Percentiles rank a stretch among this genome's conserved stretches.
phyloP scores from a whole-genome alignment of 768 basidiomycete genomes.

The Austroboletus festivus region DNA sequence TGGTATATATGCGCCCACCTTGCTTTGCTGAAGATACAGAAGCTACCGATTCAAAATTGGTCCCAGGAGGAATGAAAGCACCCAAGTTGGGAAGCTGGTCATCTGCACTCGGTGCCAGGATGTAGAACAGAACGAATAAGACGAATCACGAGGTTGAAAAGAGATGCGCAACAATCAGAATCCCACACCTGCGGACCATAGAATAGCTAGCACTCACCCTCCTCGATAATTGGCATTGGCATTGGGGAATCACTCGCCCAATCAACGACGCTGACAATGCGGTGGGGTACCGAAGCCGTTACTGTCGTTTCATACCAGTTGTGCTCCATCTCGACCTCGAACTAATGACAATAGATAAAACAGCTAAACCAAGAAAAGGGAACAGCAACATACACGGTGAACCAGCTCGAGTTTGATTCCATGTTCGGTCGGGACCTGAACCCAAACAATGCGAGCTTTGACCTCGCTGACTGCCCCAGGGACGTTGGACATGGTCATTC shows the following conservation, averaged over 20 bases:
- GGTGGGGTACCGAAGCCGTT: conserved; percentile 66
- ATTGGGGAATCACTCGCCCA: conserved; percentile 84
- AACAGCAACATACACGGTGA: conserved; percentile 34
- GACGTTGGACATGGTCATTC: conserved; percentile 38
- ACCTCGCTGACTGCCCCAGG: conserved; percentile 80
- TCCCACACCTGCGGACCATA: not conserved
- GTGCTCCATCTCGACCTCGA: conserved; percentile 90
- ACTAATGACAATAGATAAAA: conserved; percentile 37
- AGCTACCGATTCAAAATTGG: conserved; percentile 15
- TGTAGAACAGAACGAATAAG: not conserved
- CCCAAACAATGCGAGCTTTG: conserved; percentile 74
- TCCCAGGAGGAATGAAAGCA: conserved; percentile 24
- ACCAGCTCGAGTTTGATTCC: conserved; percentile 68
- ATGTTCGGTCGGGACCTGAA: conserved; percentile 72
- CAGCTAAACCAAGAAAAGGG: not conserved
- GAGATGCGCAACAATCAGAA: conserved; percentile 4
- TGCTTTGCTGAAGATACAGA: conserved; percentile 11
- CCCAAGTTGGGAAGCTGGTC: conserved; percentile 23
- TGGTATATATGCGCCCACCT: conserved; percentile 1
- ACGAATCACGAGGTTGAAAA: not conserved
- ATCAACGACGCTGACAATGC: conserved; percentile 86
- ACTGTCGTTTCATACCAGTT: conserved; percentile 96
- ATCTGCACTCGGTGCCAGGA: conserved; percentile 3
- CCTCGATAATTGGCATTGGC: conserved; percentile 17
- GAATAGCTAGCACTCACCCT: conserved; percentile 14